Conservation (phyloP, 192 early-diverging fungal genomes). For the Coemansia sp. region DNA sequence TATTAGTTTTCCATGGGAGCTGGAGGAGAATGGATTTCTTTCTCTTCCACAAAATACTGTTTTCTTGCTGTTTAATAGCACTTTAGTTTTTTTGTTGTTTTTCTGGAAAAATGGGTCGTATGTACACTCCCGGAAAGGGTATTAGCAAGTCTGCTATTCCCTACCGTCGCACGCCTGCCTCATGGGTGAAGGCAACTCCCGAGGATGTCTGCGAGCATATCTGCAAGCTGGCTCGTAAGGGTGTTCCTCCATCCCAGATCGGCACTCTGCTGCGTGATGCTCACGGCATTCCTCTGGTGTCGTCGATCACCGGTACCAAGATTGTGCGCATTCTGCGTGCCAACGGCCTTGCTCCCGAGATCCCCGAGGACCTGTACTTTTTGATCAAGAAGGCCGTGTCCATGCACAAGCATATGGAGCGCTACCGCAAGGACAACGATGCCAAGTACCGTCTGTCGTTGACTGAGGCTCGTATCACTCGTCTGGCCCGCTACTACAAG, state of each 20-base stretch:
- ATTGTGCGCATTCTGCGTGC: slow-evolving; percentile 97
- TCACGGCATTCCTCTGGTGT: slow-evolving; percentile 97
- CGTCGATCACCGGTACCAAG: slow-evolving; percentile 98
- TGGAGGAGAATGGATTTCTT: slow-evolving; percentile 1
- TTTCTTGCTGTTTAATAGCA: slow-evolving; percentile 12
- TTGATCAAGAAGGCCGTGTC: slow-evolving; percentile 99
- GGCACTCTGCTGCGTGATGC: slow-evolving; percentile 96
- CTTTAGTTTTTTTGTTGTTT: background rate
- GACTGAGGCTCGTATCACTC: slow-evolving; percentile 96
- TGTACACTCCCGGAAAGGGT: slow-evolving; percentile 99
- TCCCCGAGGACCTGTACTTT: slow-evolving; percentile 99
- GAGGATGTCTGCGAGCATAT: slow-evolving; percentile 98
- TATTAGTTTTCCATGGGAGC: too few species aligned
- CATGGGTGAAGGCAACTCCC: slow-evolving; percentile 97
- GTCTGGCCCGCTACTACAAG: slow-evolving; percentile 99
- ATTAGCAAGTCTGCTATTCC: slow-evolving; percentile 61
- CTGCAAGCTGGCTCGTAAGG: slow-evolving; percentile 99
- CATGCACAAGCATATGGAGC: slow-evolving; percentile 98
- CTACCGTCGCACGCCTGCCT: slow-evolving; percentile 95
- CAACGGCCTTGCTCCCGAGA: slow-evolving; percentile 91
- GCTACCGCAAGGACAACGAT: slow-evolving; percentile 97
- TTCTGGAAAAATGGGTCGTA: slow-evolving; percentile 75
- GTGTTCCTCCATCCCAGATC: slow-evolving; percentile 96
- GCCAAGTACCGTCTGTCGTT: slow-evolving; percentile 99
- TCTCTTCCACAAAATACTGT: slow-evolving; percentile 4